Conservation (phyloP, 1,284 basidiomycete genomes). For the Leucoagaricus sp. region DNA sequence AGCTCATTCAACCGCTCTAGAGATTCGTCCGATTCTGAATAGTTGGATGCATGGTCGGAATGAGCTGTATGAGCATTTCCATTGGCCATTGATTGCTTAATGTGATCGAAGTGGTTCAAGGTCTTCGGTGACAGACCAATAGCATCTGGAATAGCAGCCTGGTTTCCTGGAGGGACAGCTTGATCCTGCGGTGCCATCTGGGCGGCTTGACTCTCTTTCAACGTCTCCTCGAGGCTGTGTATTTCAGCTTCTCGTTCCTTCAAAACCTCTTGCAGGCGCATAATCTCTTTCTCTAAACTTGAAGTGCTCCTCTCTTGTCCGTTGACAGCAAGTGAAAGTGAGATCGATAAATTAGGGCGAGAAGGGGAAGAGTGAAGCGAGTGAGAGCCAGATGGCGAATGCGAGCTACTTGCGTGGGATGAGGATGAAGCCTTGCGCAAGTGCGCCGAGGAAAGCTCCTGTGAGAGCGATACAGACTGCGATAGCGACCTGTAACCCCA, state of each 20-base stretch:
- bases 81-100: constrained; percentile 65
- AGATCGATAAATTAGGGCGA: constrained; percentile 64
- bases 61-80: constrained; percentile 36
- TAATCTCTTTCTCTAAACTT: constrained; percentile 90
- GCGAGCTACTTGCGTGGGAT: constrained; percentile 67
- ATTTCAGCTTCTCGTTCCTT: constrained; percentile 90
- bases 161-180: constrained; percentile 22
- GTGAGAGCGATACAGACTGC: constrained; percentile 90
- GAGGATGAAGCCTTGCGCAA: constrained; percentile 80
- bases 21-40: constrained; percentile 61
- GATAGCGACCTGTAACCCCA: constrained; percentile 65
- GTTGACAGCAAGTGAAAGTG: constrained; percentile 45
- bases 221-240: constrained; percentile 66
- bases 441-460: constrained; percentile 91
- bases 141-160: constrained; percentile 19
- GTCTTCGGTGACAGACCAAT: constrained; percentile 65
- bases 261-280: constrained; percentile 86
- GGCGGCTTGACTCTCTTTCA: constrained; percentile 51
- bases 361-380: constrained; percentile 35
- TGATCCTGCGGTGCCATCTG: constrained; percentile 13
- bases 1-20: constrained; percentile 81
- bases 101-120: constrained; percentile 67
- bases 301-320: constrained; percentile 69
- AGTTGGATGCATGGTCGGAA: constrained; percentile 32
- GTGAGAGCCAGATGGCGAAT: constrained; percentile 52